Evolutionary conservation across 2,329 filamentous ascomycete species (phyloP).

Genomic region (Emergomyces pasteurianus): DNA sequence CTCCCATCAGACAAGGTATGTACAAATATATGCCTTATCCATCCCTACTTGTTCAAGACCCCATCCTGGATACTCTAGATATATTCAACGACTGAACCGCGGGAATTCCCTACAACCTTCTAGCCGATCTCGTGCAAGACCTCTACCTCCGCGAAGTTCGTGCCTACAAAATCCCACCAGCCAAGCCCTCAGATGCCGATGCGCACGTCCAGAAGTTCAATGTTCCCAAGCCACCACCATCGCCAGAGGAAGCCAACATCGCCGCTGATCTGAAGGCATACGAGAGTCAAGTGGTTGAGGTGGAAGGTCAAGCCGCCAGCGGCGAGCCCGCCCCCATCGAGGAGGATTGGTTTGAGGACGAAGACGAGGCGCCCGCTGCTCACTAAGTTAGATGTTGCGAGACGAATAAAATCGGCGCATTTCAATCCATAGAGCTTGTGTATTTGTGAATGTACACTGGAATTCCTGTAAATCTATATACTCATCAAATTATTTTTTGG

Average conservation of each 20-base stretch:
- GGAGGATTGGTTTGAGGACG: slow-evolving; percentile 77
- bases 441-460: not conserved
- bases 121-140: slow-evolving; percentile 95
- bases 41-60: not conserved
- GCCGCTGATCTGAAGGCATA: slow-evolving; percentile 87
- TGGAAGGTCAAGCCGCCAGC: slow-evolving; percentile 68
- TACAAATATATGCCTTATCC: slow-evolving; percentile 37
- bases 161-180: slow-evolving; percentile 73
- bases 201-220: slow-evolving; percentile 84
- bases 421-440: slow-evolving; percentile 2
- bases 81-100: not conserved
- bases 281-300: slow-evolving; percentile 85
- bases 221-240: slow-evolving; percentile 67
- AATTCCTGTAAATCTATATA: slow-evolving; percentile 5
- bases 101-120: slow-evolving; percentile 6
- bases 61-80: not conserved
- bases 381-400: slow-evolving; percentile 21
- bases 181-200: slow-evolving; percentile 79
- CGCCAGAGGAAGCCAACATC: slow-evolving; percentile 88
- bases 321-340: slow-evolving; percentile 50
- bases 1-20: slow-evolving; percentile 51
- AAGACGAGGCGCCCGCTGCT: slow-evolving; percentile 36
- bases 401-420: not conserved
- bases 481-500: not conserved
- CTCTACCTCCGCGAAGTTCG: slow-evolving; percentile 95